These are phyloP conservation scores for Blastobotrys peoriensis DNA, from an alignment of 805 yeast genomes.

Conservation along the genomic window DNA sequence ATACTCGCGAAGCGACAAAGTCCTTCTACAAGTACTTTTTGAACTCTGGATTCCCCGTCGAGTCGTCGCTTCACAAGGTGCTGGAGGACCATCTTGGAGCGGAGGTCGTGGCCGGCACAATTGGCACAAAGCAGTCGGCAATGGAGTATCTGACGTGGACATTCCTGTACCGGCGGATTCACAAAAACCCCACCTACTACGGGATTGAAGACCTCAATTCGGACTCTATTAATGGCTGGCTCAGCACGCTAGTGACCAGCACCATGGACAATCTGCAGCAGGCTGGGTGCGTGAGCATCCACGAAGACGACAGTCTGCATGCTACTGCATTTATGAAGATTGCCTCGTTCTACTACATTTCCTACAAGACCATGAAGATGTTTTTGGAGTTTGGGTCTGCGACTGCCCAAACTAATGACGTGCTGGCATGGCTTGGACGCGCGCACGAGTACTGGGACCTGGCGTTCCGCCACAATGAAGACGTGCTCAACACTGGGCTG, in stretches of 20 bases:
- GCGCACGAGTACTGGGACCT: constrained; percentile 81
- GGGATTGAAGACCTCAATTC: constrained; percentile 61
- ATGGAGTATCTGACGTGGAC: constrained; percentile 75
- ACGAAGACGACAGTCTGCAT: constrained; percentile 30
- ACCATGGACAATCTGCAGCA: constrained; percentile 62
- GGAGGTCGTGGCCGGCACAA: constrained; percentile 66
- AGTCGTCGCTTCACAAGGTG: constrained; percentile 71
- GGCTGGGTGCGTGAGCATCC: constrained; percentile 57
- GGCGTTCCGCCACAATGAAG: constrained; percentile 90
- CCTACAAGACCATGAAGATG: constrained; percentile 79
- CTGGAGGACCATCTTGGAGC: constrained; percentile 77
- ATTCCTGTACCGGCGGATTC: constrained; percentile 64
- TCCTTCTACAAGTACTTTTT: constrained; percentile 70
- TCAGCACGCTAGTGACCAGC: constrained; percentile 50
- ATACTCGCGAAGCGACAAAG: constrained; percentile 69
- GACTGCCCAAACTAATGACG: constrained; percentile 48
- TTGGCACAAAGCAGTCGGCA: constrained; percentile 58
- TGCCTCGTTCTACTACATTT: constrained; percentile 85
- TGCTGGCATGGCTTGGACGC: constrained; percentile 55
- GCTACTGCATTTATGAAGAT: constrained; percentile 82
- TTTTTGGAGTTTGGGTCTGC: constrained; percentile 43
- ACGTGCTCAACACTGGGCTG: constrained; percentile 75
- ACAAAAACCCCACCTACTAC: constrained; percentile 71
- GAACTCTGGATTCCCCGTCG: constrained; percentile 78
- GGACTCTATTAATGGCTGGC: constrained; percentile 32